phyloP scores from a whole-genome alignment of 371 early-diverging fungal genomes.

The Rhizomucor pusillus region DNA sequence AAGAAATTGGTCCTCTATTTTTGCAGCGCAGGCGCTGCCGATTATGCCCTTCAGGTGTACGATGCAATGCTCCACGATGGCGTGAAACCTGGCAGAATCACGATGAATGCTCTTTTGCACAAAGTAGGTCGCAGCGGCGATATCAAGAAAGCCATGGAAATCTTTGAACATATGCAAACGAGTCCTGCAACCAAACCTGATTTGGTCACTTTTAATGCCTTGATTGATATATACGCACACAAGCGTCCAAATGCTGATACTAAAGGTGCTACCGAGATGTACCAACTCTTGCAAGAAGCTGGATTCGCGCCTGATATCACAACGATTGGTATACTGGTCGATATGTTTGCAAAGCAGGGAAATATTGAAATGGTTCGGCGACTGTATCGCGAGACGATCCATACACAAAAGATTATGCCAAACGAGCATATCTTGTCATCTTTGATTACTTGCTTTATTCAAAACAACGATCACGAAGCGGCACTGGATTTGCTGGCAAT shows the following conservation, averaged over 20 bases:
- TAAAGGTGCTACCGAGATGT: conserved; percentile 24
- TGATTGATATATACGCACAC: conserved; percentile 51
- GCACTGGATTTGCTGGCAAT: conserved; percentile 22
- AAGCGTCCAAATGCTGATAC: conserved; percentile 33
- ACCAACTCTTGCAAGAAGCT: conserved; percentile 23
- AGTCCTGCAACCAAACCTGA: conserved; percentile 24
- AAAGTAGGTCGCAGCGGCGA: conserved; percentile 45
- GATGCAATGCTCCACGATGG: conserved; percentile 36
- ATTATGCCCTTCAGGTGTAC: conserved; percentile 37
- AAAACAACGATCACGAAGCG: conserved; percentile 20
- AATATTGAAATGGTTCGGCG: conserved; percentile 23
- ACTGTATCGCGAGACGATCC: conserved; percentile 27
- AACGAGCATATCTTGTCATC: conserved; percentile 31
- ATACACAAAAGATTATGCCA: conserved; percentile 18
- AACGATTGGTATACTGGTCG: conserved; percentile 38
- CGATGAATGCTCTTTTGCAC: conserved; percentile 45
- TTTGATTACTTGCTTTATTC: conserved; percentile 33
- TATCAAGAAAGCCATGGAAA: conserved; percentile 23
- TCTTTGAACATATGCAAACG: conserved; percentile 33
- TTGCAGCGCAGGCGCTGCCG: conserved; percentile 33
- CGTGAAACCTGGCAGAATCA: conserved; percentile 24
- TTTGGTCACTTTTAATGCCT: conserved; percentile 41
- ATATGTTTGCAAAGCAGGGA: conserved; percentile 43
- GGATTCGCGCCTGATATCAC: conserved; percentile 27
- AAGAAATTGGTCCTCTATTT: conserved; percentile 37